phyloP scores from a whole-genome alignment of 352 stramenopile species.

The Phytophthora parvispora region DNA sequence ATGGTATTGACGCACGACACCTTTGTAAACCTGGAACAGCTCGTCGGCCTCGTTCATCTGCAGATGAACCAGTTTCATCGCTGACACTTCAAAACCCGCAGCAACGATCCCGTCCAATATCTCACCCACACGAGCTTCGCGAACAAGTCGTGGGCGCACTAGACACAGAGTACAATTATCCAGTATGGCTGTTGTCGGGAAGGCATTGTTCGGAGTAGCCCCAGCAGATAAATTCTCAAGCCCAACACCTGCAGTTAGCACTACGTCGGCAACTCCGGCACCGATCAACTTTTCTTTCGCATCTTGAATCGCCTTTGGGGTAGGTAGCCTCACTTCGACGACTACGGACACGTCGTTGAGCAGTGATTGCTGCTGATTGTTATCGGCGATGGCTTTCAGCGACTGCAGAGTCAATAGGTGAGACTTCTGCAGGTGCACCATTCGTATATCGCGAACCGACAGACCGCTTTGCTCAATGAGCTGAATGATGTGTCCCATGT shows the following conservation, averaged over 20 bases:
- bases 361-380: conserved; percentile 29
- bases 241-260: conserved; percentile 36
- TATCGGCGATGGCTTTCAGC: conserved; percentile 13
- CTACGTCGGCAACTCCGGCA: conserved; percentile 14
- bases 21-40: conserved; percentile 93
- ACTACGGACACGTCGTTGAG: conserved; percentile 62
- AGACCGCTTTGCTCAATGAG: conserved; percentile 53
- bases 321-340: conserved; percentile 52
- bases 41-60: conserved; percentile 85
- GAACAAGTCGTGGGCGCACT: conserved; percentile 66
- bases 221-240: conserved; percentile 27
- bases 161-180: conserved; percentile 78
- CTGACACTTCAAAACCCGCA: conserved; percentile 91
- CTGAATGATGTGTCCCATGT: conserved; percentile 58
- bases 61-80: conserved; percentile 88
- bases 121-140: conserved; percentile 69
- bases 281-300: conserved; percentile 5
- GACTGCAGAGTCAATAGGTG: conserved; percentile 42
- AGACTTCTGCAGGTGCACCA: conserved; percentile 54
- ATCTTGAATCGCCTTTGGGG: conserved; percentile 15
- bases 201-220: conserved; percentile 3
- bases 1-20: conserved; percentile 77
- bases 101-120: conserved; percentile 87
- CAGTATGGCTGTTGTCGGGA: conserved; percentile 63
- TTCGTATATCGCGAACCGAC: conserved; percentile 49